Percentiles rank a stretch among this genome's conserved stretches.
phyloP scores from a whole-genome alignment of 2,329 filamentous ascomycete species.

The Alternaria alternata region DNA sequence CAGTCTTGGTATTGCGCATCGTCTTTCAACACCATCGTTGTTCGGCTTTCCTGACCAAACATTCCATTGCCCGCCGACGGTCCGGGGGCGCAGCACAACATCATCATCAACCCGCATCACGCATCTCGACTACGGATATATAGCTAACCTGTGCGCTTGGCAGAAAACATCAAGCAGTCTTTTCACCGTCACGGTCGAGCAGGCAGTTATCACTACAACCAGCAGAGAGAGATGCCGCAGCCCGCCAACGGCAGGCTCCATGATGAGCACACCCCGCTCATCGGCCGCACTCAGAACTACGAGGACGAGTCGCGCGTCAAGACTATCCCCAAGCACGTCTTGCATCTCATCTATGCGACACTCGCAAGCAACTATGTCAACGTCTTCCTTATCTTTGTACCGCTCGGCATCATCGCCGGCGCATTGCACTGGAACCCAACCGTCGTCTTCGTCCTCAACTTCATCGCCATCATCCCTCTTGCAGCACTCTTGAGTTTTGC shows the following conservation, averaged over 20 bases:
- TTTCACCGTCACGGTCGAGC: slow-evolving; percentile 44
- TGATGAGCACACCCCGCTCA: slow-evolving; percentile 42
- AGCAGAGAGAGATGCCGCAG: slow-evolving; percentile 31
- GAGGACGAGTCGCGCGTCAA: slow-evolving; percentile 39
- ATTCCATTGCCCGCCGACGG: slow-evolving; percentile 1
- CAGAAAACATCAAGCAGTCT: slow-evolving; percentile 45
- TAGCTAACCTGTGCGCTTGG: slow-evolving; percentile 21
- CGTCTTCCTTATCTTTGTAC: slow-evolving; percentile 75
- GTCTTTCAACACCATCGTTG: slow-evolving; percentile 6
- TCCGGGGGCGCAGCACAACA: slow-evolving; percentile 10
- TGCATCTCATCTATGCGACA: slow-evolving; percentile 52
- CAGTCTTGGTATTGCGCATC: slow-evolving; percentile 13
- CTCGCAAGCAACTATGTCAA: slow-evolving; percentile 68
- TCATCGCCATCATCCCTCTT: slow-evolving; percentile 80
- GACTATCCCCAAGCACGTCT: slow-evolving; percentile 40
- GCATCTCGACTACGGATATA: slow-evolving; percentile 3
- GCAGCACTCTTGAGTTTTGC: slow-evolving; percentile 78
- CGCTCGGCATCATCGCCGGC: slow-evolving; percentile 74
- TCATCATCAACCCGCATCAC: slow-evolving; percentile 4
- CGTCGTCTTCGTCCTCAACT: slow-evolving; percentile 78
- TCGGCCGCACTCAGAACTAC: slow-evolving; percentile 28
- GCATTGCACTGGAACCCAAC: slow-evolving; percentile 69
- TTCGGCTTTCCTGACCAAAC: slow-evolving; percentile 3
- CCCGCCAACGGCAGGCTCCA: slow-evolving; percentile 38
- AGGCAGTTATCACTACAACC: slow-evolving; percentile 18